phyloP scores from a whole-genome alignment of 495 filamentous ascomycete species.

The Lindgomyces ingoldianus region DNA sequence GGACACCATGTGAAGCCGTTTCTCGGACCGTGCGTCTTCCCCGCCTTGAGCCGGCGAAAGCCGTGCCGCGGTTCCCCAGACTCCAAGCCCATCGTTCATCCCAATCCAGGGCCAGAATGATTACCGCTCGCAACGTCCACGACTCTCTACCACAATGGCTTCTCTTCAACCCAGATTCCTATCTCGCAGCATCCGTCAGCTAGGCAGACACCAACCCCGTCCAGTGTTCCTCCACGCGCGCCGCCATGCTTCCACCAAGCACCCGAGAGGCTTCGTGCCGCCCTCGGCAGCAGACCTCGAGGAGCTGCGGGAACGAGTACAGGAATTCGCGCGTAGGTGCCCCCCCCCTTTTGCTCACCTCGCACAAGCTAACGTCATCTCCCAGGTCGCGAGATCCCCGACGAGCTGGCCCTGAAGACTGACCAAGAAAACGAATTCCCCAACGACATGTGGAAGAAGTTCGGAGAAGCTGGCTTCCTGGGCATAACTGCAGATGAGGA shows the following conservation, averaged over 20 bases:
- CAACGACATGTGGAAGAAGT: conserved; percentile 85
- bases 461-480: conserved; percentile 87
- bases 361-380: background rate
- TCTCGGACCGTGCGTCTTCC: too few species aligned
- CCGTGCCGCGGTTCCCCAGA: conserved; percentile 25
- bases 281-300: conserved; percentile 73
- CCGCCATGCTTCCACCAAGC: conserved; percentile 69
- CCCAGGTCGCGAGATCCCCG: conserved; percentile 69
- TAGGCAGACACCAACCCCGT: conserved; percentile 21
- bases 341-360: background rate
- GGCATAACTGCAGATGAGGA: conserved; percentile 94
- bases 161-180: conserved; percentile 26
- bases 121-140: too few species aligned
- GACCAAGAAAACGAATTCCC: conserved; percentile 90
- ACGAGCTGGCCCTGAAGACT: conserved; percentile 75
- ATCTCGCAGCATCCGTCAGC: conserved; percentile 27
- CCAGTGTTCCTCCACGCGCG: conserved; percentile 24
- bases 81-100: background rate
- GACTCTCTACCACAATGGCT: conserved; percentile 32
- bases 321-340: conserved; percentile 75
- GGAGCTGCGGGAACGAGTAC: conserved; percentile 86
- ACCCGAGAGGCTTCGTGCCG: conserved; percentile 78
- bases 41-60: conserved; percentile 1
- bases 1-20: too few species aligned
- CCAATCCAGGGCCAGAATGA: background rate